Conservation (phyloP, 805 yeast genomes). For the Blastobotrys peoriensis region DNA sequence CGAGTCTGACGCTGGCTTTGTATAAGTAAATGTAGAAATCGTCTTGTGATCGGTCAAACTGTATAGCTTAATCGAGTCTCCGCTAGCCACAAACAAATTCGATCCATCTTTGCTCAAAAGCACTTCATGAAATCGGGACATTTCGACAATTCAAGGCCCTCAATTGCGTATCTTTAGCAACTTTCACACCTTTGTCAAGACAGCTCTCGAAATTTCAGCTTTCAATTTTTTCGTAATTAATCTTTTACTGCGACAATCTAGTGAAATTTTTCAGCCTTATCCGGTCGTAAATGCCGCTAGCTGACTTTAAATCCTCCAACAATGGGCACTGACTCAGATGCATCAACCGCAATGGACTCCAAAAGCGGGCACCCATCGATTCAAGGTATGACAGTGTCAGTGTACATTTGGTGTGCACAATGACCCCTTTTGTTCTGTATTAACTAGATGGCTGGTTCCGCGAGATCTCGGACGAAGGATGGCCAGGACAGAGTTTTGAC, state of each 20-base stretch:
- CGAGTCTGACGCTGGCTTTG: not conserved
- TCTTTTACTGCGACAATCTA: not conserved
- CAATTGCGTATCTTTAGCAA: too few relatives aligned
- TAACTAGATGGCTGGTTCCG: slow-evolving; percentile 94
- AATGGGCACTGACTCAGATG: not conserved
- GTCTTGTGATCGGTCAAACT: not conserved
- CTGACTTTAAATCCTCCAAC: not conserved
- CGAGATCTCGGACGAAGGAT: slow-evolving; percentile 90
- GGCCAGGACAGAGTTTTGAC: slow-evolving; percentile 99
- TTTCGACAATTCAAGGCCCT: too few relatives aligned
- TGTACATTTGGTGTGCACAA: too few relatives aligned
- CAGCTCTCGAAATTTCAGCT: too few relatives aligned
- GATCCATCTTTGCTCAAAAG: slow-evolving; percentile 3
- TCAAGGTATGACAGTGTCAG: slow-evolving; percentile 3
- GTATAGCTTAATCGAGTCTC: slow-evolving; percentile 1
- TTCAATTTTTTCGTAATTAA: not conserved
- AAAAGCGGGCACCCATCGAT: slow-evolving; percentile 3
- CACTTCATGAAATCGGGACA: not conserved
- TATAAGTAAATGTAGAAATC: not conserved
- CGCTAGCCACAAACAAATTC: not conserved
- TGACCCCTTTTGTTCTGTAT: too few relatives aligned
- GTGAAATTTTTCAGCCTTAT: slow-evolving; percentile 1
- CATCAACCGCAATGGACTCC: slow-evolving; percentile 1
- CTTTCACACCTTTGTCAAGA: too few relatives aligned
- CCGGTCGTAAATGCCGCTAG: not conserved